phyloP scores from a whole-genome alignment of 441 rosid species.

The Bruguiera hainesii region DNA sequence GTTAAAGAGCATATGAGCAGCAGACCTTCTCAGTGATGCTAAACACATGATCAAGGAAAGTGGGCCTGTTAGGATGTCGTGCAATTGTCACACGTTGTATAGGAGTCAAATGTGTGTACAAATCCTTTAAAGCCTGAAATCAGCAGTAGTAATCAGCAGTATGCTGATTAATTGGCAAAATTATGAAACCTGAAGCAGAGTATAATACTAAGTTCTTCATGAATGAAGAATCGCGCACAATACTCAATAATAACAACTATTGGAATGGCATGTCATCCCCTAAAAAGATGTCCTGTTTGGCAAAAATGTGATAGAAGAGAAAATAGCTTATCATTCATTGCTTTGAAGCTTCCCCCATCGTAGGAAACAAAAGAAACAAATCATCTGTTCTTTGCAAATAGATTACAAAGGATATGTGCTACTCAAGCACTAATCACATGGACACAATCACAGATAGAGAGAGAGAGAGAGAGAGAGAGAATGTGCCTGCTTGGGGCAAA shows the following conservation, averaged over 20 bases:
- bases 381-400: background rate
- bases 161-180: background rate
- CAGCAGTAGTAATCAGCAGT: background rate
- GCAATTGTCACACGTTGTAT: conserved; percentile 93
- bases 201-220: background rate
- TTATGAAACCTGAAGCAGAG: background rate
- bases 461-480: background rate
- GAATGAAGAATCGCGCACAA: conserved; percentile 6
- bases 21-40: conserved; percentile 90
- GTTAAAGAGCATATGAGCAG: conserved; percentile 18
- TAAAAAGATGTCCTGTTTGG: background rate
- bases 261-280: background rate
- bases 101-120: conserved; percentile 78
- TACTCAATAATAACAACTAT: conserved; percentile 5
- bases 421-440: too few relatives aligned
- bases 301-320: background rate
- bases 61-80: conserved; percentile 93
- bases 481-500: background rate
- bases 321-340: too few relatives aligned
- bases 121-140: conserved; percentile 70
- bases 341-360: background rate
- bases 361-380: background rate
- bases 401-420: too few relatives aligned
- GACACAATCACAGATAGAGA: too few relatives aligned
- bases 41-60: conserved; percentile 90